Percentiles rank a stretch among this genome's conserved stretches.
These are phyloP conservation scores for Aphanomyces invadans DNA, from an alignment of 352 stramenopile genomes.

Conservation along the genomic window DNA sequence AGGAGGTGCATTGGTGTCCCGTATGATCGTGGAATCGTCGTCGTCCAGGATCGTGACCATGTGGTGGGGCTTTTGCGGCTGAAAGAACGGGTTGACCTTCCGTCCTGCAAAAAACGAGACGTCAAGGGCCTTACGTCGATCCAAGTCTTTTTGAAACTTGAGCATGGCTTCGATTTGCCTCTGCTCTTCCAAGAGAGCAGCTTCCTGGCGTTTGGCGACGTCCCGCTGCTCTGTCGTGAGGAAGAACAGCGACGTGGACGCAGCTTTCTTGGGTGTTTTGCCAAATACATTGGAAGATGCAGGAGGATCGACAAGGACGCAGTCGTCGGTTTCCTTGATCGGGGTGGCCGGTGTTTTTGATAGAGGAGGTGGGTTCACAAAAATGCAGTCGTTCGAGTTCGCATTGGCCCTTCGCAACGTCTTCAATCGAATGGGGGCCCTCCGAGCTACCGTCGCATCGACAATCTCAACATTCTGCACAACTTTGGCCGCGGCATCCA, in stretches of 20 bases:
- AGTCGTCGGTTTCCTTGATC: slow-evolving; percentile 1
- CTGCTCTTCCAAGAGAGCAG: slow-evolving; percentile 7
- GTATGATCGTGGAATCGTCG: neutral
- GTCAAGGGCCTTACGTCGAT: slow-evolving; percentile 18
- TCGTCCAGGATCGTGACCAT: neutral
- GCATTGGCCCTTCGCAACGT: too few species aligned
- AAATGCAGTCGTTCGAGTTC: too few species aligned
- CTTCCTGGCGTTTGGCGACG: slow-evolving; percentile 8
- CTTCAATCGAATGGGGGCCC: too few species aligned
- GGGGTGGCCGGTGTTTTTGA: neutral
- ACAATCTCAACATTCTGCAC: slow-evolving; percentile 16
- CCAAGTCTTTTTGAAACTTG: slow-evolving; percentile 22
- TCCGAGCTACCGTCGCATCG: neutral
- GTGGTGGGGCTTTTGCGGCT: neutral
- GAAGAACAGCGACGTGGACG: slow-evolving; percentile 4
- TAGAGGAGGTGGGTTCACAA: too few species aligned
- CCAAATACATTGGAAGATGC: too few species aligned
- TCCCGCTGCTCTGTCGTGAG: slow-evolving; percentile 13
- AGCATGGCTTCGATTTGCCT: slow-evolving; percentile 12
- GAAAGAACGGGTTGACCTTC: slow-evolving; percentile 23
- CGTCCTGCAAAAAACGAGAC: slow-evolving; percentile 16
- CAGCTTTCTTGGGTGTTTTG: slow-evolving; percentile 1
- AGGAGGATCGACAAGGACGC: neutral
- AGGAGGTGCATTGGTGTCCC: neutral
- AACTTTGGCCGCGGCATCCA: slow-evolving; percentile 2